phyloP scores from a whole-genome alignment of 129 eudicot species.

The Heracleum sosnowskyi region DNA sequence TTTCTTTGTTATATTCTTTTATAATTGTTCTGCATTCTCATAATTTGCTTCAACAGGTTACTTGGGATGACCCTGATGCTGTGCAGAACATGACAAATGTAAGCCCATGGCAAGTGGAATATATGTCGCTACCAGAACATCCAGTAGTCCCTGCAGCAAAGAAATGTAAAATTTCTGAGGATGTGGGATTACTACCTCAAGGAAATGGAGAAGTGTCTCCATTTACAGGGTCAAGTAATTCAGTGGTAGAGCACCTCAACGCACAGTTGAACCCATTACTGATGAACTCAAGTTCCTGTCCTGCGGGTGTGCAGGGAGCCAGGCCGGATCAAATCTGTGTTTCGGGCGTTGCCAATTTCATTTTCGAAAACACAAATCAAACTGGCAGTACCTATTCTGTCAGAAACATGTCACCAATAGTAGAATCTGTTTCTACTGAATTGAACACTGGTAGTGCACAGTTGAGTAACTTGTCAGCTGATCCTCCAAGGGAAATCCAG shows the following conservation, averaged over 20 bases:
- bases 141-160: conserved; percentile 23
- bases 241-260: no score
- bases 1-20: background rate
- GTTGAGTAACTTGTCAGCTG: conserved; percentile 27
- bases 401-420: conserved; percentile 1
- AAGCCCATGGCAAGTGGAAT: conserved; percentile 58
- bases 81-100: conserved; percentile 25
- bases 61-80: conserved; percentile 51
- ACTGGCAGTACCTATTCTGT: background rate
- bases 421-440: conserved; percentile 24
- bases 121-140: conserved; percentile 9
- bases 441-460: conserved; percentile 26
- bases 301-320: conserved; percentile 57
- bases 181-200: background rate
- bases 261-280: background rate
- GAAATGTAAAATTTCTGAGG: conserved; percentile 13
- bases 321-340: conserved; percentile 33
- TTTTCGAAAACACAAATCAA: background rate
- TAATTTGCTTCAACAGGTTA: conserved; percentile 22
- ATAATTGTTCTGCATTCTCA: background rate
- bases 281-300: conserved; percentile 8
- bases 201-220: conserved; percentile 2
- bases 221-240: no score
- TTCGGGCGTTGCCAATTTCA: conserved; percentile 12
- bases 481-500: conserved; percentile 26